A percentile compares a stretch with the other conserved stretches of the same genome.
Evolutionary conservation across 805 yeast species (phyloP).

Genomic region (Candida berthetii): DNA sequence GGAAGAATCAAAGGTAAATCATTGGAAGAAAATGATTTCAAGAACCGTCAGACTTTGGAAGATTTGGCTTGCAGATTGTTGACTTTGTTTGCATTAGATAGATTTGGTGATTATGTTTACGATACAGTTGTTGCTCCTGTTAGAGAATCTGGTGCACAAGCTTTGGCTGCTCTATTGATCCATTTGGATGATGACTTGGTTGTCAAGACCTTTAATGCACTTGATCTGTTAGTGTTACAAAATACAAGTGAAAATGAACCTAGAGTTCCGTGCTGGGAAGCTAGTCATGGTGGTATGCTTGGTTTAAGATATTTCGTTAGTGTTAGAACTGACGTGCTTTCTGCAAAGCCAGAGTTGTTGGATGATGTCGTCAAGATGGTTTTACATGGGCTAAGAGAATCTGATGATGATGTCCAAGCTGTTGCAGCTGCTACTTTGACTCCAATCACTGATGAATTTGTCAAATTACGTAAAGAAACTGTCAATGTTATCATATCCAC

Average conservation of each 20-base stretch:
- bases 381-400: conserved; percentile 70
- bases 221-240: conserved; percentile 69
- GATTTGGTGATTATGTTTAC: conserved; percentile 95
- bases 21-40: conserved; percentile 50
- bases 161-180: conserved; percentile 81
- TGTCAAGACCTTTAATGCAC: conserved; percentile 53
- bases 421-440: conserved; percentile 91
- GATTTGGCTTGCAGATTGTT: conserved; percentile 83
- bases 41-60: conserved; percentile 70
- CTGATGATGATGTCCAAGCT: conserved; percentile 94
- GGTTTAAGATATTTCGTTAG: conserved; percentile 91
- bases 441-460: conserved; percentile 87
- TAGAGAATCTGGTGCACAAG: conserved; percentile 93
- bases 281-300: conserved; percentile 95
- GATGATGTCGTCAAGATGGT: conserved; percentile 80
- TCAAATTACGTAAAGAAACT: conserved; percentile 46
- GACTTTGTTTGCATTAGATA: conserved; percentile 83
- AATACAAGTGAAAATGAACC: conserved; percentile 23
- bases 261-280: conserved; percentile 80
- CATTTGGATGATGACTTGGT: conserved; percentile 57
- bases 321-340: conserved; percentile 74
- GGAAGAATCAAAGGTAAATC: conserved; percentile 71
- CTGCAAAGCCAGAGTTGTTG: conserved; percentile 46
- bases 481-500: conserved; percentile 50
- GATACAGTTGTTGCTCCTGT: conserved; percentile 99